Evolutionary conservation across 1,284 basidiomycete species (phyloP), one percentile per base, ranked within the genome.

Genomic region (Melampsora allii-populina): DNA sequence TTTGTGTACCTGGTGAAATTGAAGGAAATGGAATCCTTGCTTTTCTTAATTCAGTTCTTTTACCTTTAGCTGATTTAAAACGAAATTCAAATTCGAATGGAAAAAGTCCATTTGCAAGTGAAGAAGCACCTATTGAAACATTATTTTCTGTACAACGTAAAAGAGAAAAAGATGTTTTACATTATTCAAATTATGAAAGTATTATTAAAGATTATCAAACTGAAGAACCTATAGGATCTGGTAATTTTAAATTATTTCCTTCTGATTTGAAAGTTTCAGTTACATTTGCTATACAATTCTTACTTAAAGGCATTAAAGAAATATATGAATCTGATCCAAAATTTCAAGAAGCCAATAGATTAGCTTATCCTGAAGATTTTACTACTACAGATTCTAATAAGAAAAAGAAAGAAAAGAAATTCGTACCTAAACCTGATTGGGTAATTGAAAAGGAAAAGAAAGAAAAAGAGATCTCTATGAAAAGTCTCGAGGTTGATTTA

Each of bases 1-100:
- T 96, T 80, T 98, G 95, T 81, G 91, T 94, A 77, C 92, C 94
- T 77, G 94, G 94, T n/a, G 93, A 91, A 79, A 84, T 89, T 45
- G 86, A 88, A 65, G 91, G 90, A 39, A 99, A 99, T 82, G 95
- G 95, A 46, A 85, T 98, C 0, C 86, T 99, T 5, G 86, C 92
- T 1, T 99, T 98, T 84, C 86, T 91, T 75, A 84, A 89, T 77
- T 88, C 91, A 14, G 96, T 98, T 36, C 83, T 98, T 71, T 90
- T 98, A 79, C 95, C 95, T 39, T 89, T 97, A 78, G 89, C 88
- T 79, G 84, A 90, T 79, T 83, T 95, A 36, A 89, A 91, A 77
- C 85, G 80, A 68, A 80, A 81, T 53, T 76, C 75, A 66, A 79
- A 60, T 36, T 79, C 78, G 50, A 80, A 80, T 75, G 76, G 76